These are phyloP conservation scores for Hebeloma cylindrosporum DNA, from an alignment of 768 basidiomycete genomes.

Conservation along the genomic window DNA sequence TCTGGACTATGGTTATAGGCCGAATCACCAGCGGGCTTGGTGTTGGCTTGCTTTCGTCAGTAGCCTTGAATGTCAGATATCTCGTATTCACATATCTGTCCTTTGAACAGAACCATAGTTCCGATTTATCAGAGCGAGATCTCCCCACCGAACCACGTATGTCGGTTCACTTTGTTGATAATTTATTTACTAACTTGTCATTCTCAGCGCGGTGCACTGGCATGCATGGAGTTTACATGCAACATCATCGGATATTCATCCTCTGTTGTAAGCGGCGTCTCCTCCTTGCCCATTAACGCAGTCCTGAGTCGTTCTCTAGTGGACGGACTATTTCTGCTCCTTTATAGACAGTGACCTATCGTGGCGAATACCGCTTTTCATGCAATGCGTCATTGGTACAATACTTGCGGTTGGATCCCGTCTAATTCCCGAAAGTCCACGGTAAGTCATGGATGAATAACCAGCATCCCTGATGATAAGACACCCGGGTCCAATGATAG, in stretches of 20 bases:
- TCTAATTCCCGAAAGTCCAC: conserved; percentile 86
- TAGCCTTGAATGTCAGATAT: conserved; percentile 15
- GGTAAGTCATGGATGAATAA: conserved; percentile 42
- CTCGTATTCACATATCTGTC: background rate
- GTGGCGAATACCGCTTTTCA: conserved; percentile 89
- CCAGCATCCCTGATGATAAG: conserved; percentile 18
- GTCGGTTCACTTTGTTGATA: conserved; percentile 18
- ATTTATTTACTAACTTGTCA: background rate
- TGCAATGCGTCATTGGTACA: conserved; percentile 85
- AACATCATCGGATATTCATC: conserved; percentile 90
- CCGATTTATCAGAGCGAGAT: conserved; percentile 97
- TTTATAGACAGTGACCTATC: conserved; percentile 81
- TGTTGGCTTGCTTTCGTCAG: conserved; percentile 85
- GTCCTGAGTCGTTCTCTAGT: conserved; percentile 43
- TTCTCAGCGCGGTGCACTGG: conserved; percentile 78
- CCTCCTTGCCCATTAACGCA: background rate
- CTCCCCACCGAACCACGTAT: conserved; percentile 85
- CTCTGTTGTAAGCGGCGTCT: conserved; percentile 70
- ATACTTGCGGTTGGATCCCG: conserved; percentile 80
- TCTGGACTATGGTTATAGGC: conserved; percentile 78
- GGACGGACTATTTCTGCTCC: conserved; percentile 93
- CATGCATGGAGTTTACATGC: conserved; percentile 94
- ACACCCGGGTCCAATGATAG: conserved; percentile 34
- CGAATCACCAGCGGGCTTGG: conserved; percentile 85
- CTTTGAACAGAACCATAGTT: conserved; percentile 72